Conservation (phyloP, 2,329 filamentous ascomycete species). For the Colletotrichum costaricense region DNA sequence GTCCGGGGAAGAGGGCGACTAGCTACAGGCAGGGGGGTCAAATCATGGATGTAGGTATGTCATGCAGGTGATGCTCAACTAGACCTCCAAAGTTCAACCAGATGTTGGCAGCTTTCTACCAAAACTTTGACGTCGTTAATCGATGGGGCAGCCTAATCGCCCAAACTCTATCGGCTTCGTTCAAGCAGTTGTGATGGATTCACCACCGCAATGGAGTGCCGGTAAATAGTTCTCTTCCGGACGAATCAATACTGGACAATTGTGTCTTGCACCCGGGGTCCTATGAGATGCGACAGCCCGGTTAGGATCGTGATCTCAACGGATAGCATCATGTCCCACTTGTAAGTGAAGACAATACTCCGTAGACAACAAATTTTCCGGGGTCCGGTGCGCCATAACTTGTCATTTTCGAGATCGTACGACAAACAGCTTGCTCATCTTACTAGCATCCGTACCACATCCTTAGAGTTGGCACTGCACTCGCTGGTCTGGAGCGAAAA, state of each 20-base stretch:
- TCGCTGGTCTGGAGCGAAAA: not conserved
- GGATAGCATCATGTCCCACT: not conserved
- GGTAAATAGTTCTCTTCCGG: not conserved
- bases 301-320: not conserved
- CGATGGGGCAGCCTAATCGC: not conserved
- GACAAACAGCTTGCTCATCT: not conserved
- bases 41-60: constrained; percentile 33
- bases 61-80: constrained; percentile 23
- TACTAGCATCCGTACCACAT: not conserved
- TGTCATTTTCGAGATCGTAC: constrained; percentile 5
- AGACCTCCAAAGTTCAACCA: constrained; percentile 9
- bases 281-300: not conserved
- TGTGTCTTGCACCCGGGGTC: not conserved
- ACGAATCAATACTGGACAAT: not conserved
- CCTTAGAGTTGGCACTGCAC: not conserved
- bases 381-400: not conserved
- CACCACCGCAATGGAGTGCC: not conserved
- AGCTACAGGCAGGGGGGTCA: constrained; percentile 23
- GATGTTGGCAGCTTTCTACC: not conserved
- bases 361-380: not conserved
- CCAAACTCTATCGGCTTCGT: not conserved
- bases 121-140: not conserved
- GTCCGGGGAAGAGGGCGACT: not conserved
- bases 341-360: not conserved
- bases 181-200: not conserved